Conservation (phyloP, 495 filamentous ascomycete genomes). For the Gamarada debralockiae region DNA sequence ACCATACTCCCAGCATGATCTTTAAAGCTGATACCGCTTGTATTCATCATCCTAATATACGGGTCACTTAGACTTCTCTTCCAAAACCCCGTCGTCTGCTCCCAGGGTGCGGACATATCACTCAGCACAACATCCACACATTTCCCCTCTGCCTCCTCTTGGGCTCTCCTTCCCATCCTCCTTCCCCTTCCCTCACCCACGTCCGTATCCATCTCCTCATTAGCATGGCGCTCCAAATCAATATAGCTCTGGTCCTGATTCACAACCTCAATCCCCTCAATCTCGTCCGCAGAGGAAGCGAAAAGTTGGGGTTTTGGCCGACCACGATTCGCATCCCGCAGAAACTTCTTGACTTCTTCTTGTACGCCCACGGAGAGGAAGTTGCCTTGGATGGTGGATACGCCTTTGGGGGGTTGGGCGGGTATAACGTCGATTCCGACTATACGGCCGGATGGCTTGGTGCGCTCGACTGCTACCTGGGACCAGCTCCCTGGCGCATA, state of each 20-base stretch:
- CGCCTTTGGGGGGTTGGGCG: conserved; percentile 81
- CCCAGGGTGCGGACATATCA: conserved; percentile 99
- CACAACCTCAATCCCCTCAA: not conserved
- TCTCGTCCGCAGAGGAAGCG: not conserved
- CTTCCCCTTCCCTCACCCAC: conserved; percentile 4
- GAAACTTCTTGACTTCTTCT: conserved; percentile 66
- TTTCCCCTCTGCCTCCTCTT: conserved; percentile 36
- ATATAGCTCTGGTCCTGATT: conserved; percentile 45
- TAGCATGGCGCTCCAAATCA: conserved; percentile 42
- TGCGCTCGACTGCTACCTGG: conserved; percentile 84
- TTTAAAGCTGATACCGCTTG: conserved; percentile 76
- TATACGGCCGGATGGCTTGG: conserved; percentile 70
- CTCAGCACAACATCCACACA: conserved; percentile 90
- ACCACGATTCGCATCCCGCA: conserved; percentile 61
- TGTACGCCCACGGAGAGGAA: conserved; percentile 72
- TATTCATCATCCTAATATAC: conserved; percentile 97
- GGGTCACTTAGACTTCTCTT: conserved; percentile 88
- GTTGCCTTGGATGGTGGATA: conserved; percentile 90
- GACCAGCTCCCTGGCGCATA: conserved; percentile 96
- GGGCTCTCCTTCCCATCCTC: conserved; percentile 3
- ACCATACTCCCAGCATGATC: conserved; percentile 98
- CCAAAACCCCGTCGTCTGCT: conserved; percentile 70
- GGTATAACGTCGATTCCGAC: conserved; percentile 93
- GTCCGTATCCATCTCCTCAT: conserved; percentile 20
- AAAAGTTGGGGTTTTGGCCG: conserved; percentile 34